A percentile compares a stretch with the other conserved stretches of the same genome.
Evolutionary conservation across 192 early-diverging fungal species (phyloP).

Genomic region (Coemansia sp.): DNA sequence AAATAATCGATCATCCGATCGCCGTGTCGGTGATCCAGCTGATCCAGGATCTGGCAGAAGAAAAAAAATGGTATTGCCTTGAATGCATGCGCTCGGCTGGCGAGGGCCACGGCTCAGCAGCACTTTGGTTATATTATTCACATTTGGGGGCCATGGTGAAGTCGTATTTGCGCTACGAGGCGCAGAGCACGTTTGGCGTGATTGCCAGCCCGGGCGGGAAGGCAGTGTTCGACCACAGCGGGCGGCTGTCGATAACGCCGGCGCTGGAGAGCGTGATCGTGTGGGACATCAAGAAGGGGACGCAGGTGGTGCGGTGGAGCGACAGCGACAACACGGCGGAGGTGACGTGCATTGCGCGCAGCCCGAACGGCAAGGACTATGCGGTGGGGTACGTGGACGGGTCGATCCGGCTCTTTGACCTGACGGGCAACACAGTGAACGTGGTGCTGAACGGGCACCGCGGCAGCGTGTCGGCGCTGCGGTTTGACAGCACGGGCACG

Average conservation of each 20-base stretch:
- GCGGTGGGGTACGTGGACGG: slow-evolving; percentile 96
- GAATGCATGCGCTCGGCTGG: no score
- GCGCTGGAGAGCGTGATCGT: slow-evolving; percentile 77
- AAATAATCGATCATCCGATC: no score
- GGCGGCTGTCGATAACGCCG: slow-evolving; percentile 71
- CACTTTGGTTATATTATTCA: no score
- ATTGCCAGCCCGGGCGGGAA: slow-evolving; percentile 68
- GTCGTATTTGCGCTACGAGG: slow-evolving; percentile 79
- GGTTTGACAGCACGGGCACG: slow-evolving; percentile 76
- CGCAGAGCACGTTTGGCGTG: slow-evolving; percentile 76
- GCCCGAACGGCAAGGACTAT: slow-evolving; percentile 63
- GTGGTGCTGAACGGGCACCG: slow-evolving; percentile 90
- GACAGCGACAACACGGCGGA: slow-evolving; percentile 79
- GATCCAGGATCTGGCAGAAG: no score
- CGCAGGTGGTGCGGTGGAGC: slow-evolving; percentile 67
- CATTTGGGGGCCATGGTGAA: slow-evolving; percentile 36
- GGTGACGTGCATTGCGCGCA: slow-evolving; percentile 76
- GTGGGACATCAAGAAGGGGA: slow-evolving; percentile 86
- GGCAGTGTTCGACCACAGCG: slow-evolving; percentile 64
- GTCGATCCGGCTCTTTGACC: slow-evolving; percentile 84
- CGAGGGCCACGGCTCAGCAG: no score
- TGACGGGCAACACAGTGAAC: slow-evolving; percentile 51
- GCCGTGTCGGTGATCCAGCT: no score
- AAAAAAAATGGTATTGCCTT: no score
- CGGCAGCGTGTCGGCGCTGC: slow-evolving; percentile 75